Evolutionary conservation across 805 yeast genomes (phyloP).

Genomic region (Candida oleophila): DNA sequence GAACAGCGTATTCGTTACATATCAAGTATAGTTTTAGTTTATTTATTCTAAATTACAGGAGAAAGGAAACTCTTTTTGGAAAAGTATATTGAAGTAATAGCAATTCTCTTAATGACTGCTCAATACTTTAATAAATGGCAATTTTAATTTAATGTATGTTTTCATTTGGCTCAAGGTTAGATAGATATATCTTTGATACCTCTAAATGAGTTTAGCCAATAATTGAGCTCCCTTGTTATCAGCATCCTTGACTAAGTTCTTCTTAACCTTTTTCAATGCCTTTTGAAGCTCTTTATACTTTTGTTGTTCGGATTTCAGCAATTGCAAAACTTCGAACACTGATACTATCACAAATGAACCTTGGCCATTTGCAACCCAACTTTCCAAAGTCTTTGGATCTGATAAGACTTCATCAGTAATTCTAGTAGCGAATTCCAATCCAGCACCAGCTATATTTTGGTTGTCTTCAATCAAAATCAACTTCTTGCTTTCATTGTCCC

Average conservation of each 20-base stretch:
- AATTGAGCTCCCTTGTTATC: conserved; percentile 64
- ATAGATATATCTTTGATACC: background rate
- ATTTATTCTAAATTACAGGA: conserved; percentile 1
- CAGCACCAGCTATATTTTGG: conserved; percentile 42
- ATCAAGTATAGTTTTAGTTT: background rate
- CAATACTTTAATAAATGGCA: background rate
- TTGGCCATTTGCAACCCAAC: conserved; percentile 63
- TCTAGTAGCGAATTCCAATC: conserved; percentile 57
- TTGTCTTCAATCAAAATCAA: conserved; percentile 42
- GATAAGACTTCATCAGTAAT: conserved; percentile 51
- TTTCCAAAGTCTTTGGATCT: conserved; percentile 43
- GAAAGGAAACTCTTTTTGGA: background rate
- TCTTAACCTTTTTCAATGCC: conserved; percentile 51
- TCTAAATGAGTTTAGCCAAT: conserved; percentile 23
- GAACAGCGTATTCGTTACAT: background rate
- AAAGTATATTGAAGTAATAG: background rate
- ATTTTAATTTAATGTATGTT: background rate
- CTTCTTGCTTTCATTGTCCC: conserved; percentile 47
- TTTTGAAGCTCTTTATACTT: conserved; percentile 49
- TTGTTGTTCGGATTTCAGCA: conserved; percentile 21
- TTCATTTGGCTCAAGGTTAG: too few species aligned
- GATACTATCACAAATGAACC: conserved; percentile 84
- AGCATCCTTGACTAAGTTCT: conserved; percentile 40
- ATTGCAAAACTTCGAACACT: conserved; percentile 63
- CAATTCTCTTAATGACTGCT: too few species aligned